Base-by-base conservation (phyloP, 1,139 yeast species). In the Yamadazyma atmosphaerica region DNA sequence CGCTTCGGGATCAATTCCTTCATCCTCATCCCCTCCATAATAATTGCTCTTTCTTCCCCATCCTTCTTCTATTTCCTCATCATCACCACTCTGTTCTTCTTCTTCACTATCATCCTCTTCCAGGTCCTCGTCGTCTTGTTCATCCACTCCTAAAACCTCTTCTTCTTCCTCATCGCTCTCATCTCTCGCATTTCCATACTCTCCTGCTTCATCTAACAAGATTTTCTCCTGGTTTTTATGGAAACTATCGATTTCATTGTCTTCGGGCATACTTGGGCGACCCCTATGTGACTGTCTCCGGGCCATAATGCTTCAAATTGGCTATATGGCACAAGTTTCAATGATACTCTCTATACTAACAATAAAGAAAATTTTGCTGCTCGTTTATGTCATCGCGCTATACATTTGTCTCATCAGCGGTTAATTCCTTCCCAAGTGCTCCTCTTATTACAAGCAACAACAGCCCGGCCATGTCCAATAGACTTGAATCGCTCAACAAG, bases 1-100 rank as follows among this genome's bases (percentile, higher is more conserved):
- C 34, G 81, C 85, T 43, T 84, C 96, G 29, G 83, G 88, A 45
- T 85, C 88, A 42, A 75, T 79, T 31, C 62, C 74, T 22, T 84
- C 90, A 25, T 94, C 97, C 40, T 84, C 90, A 25, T 94, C 97
- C 40, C 95, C 95, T 37, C 83, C 83, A 52, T 79, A 92, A 60
- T 88, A 90, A 50, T 86, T 83, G 47, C 77, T 74, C 21, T 80
- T 74, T 3, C 77, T 68, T 35, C 98, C 98, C 98, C 98, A 90
- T 6, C 85, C 85, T 42, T 71, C 72, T 16, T 57, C 68, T 23
- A 73, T 83, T 26, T 74, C 81, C 4, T 72, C 83, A 9, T 50
- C 61, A 8, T 72, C 77, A 29, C 68, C 81, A 2, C 63, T 77
- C 1, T 61, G 77, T 2, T 66, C 76, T 3, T 63, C 77, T 2